Evolutionary conservation across 352 stramenopile genomes (phyloP).

Genomic region (Phytophthora palmivora): DNA sequence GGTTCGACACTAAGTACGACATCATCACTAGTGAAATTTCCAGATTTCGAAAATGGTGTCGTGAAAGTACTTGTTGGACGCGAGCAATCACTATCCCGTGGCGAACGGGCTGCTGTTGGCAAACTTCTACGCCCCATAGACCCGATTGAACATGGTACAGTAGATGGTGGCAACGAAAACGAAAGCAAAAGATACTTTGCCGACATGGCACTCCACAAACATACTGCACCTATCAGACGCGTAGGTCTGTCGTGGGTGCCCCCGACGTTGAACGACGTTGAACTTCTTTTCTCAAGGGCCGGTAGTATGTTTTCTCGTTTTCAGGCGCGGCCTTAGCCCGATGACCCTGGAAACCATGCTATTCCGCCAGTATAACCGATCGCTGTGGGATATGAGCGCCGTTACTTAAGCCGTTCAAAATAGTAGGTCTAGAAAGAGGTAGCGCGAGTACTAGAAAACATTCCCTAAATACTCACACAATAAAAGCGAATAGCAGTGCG

Average conservation of each 20-base stretch:
- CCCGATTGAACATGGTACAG: no score
- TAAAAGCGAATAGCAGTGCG: no score
- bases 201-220: no score
- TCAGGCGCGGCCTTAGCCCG: conserved; percentile 6
- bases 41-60: conserved; percentile 1
- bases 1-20: not conserved
- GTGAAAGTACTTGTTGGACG: not conserved
- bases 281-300: not conserved
- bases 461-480: no score
- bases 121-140: no score
- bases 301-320: conserved; percentile 3
- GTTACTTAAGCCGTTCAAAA: conserved; percentile 3
- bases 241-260: not conserved
- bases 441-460: no score
- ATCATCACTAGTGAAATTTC: not conserved
- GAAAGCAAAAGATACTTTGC: no score
- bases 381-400: not conserved
- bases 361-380: conserved; percentile 7
- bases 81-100: no score
- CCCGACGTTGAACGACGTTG: not conserved
- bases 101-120: no score
- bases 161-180: no score
- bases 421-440: no score
- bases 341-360: conserved; percentile 6
- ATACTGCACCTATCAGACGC: no score